Evolutionary conservation across 768 basidiomycete genomes (phyloP), one percentile per base, ranked within the genome.

Genomic region (Candolleomyces eurysporus): DNA sequence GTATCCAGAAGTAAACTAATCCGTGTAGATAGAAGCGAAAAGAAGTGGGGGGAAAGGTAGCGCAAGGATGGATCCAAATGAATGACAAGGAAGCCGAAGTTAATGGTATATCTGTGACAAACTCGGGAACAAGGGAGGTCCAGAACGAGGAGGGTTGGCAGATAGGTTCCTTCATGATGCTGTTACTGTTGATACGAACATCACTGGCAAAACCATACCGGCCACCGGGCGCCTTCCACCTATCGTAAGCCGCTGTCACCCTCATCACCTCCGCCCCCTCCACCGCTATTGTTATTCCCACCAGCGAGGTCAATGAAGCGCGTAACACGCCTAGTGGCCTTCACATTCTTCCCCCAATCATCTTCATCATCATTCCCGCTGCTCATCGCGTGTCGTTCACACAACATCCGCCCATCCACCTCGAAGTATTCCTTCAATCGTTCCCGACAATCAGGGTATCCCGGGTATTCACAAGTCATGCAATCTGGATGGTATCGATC

Each of bases 401-500:
- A 96, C 59, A 93, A 76, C 87, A 92, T 92, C 74, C 84, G 77
- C 26, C 89, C 86, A 66, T 91, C 92, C 5, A 94, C 81, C 72
- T 96, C 94, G 86, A 90, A 97, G 69, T 97, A 97, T 69, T 96
- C 91, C 63, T 82, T 87, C 64, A 89, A 75, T 58, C 75, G 80
- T 75, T 83, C 84, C 60, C 73, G 76, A 76, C 89, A 84, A 48
- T 67, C 69, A 17, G 75, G 74, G 61, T 72, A 65, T 54, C 81
- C 76, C 32, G 81, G 78, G 67, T 86, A 83, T 75, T 96, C 93
- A 73, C 95, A 97, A 30, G 85, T 77, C 69, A 97, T 82, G 71
- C 95, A 94, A 61, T 92, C 91, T 5, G 94, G 92, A 71, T 96
- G 95, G 75, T 89, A 96, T 32, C 90, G 82, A 67, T 85, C 86